Evolutionary conservation across 768 basidiomycete species (phyloP), one percentile per base, ranked within the genome.

Genomic region (Pleurotus djamor): DNA sequence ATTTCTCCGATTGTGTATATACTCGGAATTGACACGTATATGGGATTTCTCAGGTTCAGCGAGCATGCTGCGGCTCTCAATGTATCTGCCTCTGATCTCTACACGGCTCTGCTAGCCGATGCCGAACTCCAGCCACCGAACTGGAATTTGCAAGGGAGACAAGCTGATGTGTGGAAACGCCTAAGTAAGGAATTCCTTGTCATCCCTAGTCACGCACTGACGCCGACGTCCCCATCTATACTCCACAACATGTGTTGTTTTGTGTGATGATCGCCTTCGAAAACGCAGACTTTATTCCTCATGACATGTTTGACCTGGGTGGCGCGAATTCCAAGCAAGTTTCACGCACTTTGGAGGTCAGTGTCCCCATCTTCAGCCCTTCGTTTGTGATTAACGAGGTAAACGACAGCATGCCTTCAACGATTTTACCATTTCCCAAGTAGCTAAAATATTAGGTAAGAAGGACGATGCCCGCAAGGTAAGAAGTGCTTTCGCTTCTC

Each of bases 341-440:
- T 5, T 87, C 85, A 2, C 75, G 86, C 6, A 82, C 85, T 3
- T 66, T 86, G 7, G 86, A 88, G 74, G 85, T 84, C 63, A 28
- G 61, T 56, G 34, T 35, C 32, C 28, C 13, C 28, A 17, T 61
- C 17, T 56, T 58, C 16, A 21, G 57, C 6, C 6, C 48, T n/a
- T 48, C 37, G 33, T 33, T 41, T 36, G 28, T 48, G 5, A 16
- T 59, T 61, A 38, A 33, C 63, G 49, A 21, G 38, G 35, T 35
- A 36, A 28, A 36, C 21, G 21, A 33, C 57, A 87, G 86, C 78
- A 87, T 63, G 77, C 86, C 1, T 88, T 88, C 66, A 79, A 79
- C 57, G 86, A 88, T 62, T 88, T 88, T 63, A 71, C 82, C 1
- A 83, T 88, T 51, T 83, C 84, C 1, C 86, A 87, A 72, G 86